Conservation (phyloP, 23 red algal genomes). For the Cyanidioschyzon merolae region DNA sequence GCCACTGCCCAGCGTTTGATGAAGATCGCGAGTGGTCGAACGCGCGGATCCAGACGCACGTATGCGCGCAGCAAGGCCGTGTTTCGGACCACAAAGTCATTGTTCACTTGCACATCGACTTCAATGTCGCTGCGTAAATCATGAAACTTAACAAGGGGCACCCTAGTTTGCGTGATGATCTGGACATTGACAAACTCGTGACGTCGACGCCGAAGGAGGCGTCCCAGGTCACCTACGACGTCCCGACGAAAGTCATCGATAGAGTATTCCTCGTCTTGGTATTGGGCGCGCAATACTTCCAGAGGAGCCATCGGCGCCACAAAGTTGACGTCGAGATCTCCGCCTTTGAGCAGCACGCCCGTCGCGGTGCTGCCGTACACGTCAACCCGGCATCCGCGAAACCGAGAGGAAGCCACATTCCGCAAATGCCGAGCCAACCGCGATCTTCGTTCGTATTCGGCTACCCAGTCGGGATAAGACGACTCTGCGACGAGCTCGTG, state of each 20-base stretch:
- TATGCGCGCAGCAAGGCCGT: slow-evolving; percentile 73
- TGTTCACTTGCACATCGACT: slow-evolving; percentile 94
- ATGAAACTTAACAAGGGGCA: slow-evolving; percentile 88
- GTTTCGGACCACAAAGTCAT: slow-evolving; percentile 57
- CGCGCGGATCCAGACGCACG: slow-evolving; percentile 56
- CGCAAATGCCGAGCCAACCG: neutral
- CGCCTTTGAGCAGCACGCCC: neutral
- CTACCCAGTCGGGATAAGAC: neutral
- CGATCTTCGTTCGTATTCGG: neutral
- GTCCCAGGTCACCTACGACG: slow-evolving; percentile 9
- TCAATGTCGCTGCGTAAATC: slow-evolving; percentile 51
- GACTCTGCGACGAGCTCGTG: neutral
- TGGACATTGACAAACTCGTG: slow-evolving; percentile 12
- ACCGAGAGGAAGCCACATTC: neutral
- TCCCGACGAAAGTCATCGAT: slow-evolving; percentile 12
- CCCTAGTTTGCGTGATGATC: slow-evolving; percentile 33
- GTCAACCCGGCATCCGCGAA: neutral
- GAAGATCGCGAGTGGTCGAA: slow-evolving; percentile 64
- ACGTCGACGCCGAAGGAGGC: neutral
- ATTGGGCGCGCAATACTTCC: neutral
- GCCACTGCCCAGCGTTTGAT: slow-evolving; percentile 89
- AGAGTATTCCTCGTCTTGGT: neutral
- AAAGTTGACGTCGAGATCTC: slow-evolving; percentile 9
- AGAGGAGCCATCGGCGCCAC: slow-evolving; percentile 18
- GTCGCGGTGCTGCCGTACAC: slow-evolving; percentile 14